Percentiles rank a stretch among this genome's conserved stretches.
These are phyloP conservation scores for Thymus mandschuricus DNA, from an alignment of 257 asterid species.

Conservation along the genomic window DNA sequence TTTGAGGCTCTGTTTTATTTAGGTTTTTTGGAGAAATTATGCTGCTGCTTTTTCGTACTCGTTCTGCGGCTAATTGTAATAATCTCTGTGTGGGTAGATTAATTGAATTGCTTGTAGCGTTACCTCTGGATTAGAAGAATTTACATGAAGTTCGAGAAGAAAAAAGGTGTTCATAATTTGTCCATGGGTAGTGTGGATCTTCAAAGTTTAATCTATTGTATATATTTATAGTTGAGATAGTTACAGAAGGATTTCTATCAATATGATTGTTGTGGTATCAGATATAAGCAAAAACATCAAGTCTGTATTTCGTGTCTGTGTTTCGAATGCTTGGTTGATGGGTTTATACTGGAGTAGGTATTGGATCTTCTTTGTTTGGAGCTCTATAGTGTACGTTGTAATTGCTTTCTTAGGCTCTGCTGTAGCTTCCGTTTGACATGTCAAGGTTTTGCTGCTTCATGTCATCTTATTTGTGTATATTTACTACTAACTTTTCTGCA, in stretches of 20 bases:
- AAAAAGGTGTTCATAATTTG: neutral
- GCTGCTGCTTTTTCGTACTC: neutral
- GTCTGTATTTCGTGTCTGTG: too few species aligned
- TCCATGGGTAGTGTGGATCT: neutral
- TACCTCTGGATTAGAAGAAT: neutral
- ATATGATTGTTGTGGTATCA: neutral
- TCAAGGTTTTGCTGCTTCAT: neutral
- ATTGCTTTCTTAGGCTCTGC: neutral
- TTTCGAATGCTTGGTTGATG: constrained; percentile 5
- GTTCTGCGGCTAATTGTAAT: neutral
- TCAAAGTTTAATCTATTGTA: neutral
- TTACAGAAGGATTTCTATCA: constrained; percentile 4
- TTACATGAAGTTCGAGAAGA: too few species aligned
- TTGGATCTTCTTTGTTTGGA: constrained; percentile 1
- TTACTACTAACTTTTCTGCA: neutral
- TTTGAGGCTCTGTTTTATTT: neutral
- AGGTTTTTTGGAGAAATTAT: neutral
- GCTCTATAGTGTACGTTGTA: constrained; percentile 11
- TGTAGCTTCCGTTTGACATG: constrained; percentile 8
- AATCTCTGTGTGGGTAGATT: neutral
- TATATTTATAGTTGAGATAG: neutral
- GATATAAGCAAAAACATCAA: too few species aligned
- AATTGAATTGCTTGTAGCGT: neutral
- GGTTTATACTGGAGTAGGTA: neutral
- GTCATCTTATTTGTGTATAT: neutral